Conservation (phyloP, 2,329 filamentous ascomycete species). For the Harringtonia lauricola region DNA sequence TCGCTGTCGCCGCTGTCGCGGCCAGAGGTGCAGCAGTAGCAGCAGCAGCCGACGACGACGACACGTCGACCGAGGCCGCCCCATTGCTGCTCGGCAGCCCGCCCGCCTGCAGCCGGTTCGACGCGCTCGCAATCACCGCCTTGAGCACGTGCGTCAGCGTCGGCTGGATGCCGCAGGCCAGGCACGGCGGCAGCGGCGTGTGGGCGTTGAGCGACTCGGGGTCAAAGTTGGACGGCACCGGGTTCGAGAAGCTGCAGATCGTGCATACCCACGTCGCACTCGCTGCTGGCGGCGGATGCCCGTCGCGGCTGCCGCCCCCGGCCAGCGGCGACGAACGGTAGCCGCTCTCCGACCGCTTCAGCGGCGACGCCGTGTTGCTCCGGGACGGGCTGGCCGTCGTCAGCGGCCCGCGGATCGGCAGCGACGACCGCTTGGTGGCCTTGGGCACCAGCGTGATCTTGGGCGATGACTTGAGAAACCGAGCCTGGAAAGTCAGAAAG, state of each 20-base stretch:
- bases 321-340: neutral
- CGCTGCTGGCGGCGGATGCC: slow-evolving; percentile 31
- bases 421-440: slow-evolving; percentile 53
- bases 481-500: slow-evolving; percentile 43
- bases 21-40: no score
- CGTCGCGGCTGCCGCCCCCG: neutral
- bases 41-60: no score
- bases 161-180: slow-evolving; percentile 91
- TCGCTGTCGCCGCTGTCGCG: slow-evolving; percentile 6
- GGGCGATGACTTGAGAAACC: slow-evolving; percentile 88
- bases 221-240: slow-evolving; percentile 88
- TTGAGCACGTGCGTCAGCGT: slow-evolving; percentile 74
- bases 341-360: slow-evolving; percentile 27
- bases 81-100: neutral
- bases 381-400: slow-evolving; percentile 34
- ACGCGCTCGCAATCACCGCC: slow-evolving; percentile 68
- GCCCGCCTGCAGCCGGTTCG: slow-evolving; percentile 33
- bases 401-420: slow-evolving; percentile 42
- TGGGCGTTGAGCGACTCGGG: slow-evolving; percentile 67
- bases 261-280: slow-evolving; percentile 88
- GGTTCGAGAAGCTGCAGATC: slow-evolving; percentile 92
- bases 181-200: slow-evolving; percentile 73
- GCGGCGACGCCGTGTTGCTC: slow-evolving; percentile 34
- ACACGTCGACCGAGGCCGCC: slow-evolving; percentile 1
- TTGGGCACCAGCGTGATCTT: slow-evolving; percentile 89